A percentile compares a stretch with the other conserved stretches of the same genome.
Evolutionary conservation across 1,284 basidiomycete genomes (phyloP).

Genomic region (Puccinia coronata): DNA sequence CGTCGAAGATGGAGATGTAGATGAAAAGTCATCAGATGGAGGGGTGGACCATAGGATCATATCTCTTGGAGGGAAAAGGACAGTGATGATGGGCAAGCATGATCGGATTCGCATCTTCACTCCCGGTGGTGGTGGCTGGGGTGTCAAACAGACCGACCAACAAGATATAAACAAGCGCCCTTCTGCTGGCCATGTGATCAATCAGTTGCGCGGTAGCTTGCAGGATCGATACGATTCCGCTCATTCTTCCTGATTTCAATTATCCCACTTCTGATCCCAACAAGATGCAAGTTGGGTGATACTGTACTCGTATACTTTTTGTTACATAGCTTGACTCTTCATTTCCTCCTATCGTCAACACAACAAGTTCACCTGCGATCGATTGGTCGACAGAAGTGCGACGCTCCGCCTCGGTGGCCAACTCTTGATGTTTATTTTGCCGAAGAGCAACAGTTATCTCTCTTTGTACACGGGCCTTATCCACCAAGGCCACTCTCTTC

Average conservation of each 20-base stretch:
- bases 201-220: constrained; percentile 23
- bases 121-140: constrained; percentile 92
- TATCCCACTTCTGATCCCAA: background rate
- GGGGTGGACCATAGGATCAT: constrained; percentile 65
- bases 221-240: constrained; percentile 12
- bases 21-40: constrained; percentile 43
- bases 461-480: too few species aligned
- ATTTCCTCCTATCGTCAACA: too few species aligned
- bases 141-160: constrained; percentile 57
- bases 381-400: too few species aligned
- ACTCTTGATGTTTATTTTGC: too few species aligned
- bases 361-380: too few species aligned
- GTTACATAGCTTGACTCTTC: too few species aligned
- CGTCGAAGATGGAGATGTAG: constrained; percentile 62
- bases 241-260: constrained; percentile 7
- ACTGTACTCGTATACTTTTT: background rate
- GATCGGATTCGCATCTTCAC: constrained; percentile 81
- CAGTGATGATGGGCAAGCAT: constrained; percentile 79
- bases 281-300: background rate
- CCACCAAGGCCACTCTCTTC: too few species aligned
- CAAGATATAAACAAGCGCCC: too few species aligned
- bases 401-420: too few species aligned
- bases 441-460: too few species aligned
- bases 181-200: background rate
- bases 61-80: constrained; percentile 89